A percentile compares a stretch with the other conserved stretches of the same genome.
Conservation (phyloP, 352 stramenopile genomes). For the Pythium periplocum region DNA sequence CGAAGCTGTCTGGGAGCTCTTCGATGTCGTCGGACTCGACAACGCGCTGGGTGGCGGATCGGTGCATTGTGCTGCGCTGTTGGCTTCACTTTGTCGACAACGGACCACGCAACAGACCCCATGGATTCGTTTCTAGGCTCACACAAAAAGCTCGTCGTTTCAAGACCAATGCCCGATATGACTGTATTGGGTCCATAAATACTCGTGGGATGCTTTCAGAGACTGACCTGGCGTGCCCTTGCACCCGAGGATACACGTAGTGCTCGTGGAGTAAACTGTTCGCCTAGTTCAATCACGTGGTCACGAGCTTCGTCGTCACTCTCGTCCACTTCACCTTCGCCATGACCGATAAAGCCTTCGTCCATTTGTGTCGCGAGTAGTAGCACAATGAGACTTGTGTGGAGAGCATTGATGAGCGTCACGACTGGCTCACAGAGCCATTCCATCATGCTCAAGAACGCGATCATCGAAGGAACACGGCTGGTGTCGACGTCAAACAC, state of each 20-base stretch:
- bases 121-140: too few species aligned
- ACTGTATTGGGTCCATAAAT: too few species aligned
- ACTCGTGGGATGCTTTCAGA: too few species aligned
- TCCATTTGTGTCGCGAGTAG: slow-evolving; percentile 51
- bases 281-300: too few species aligned
- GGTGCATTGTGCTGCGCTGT: slow-evolving; percentile 6
- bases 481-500: slow-evolving; percentile 33
- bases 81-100: too few species aligned
- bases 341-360: slow-evolving; percentile 22
- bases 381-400: slow-evolving; percentile 38
- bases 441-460: slow-evolving; percentile 40
- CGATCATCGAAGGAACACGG: slow-evolving; percentile 20
- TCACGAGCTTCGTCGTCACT: slow-evolving; percentile 20
- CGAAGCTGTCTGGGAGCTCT: slow-evolving; percentile 5
- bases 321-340: slow-evolving; percentile 15
- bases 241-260: too few species aligned
- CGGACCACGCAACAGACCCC: too few species aligned
- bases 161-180: too few species aligned
- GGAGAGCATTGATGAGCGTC: slow-evolving; percentile 45
- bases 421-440: slow-evolving; percentile 57
- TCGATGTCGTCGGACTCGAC: slow-evolving; percentile 10
- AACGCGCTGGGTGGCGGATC: slow-evolving; percentile 9
- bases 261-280: too few species aligned
- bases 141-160: too few species aligned
- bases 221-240: too few species aligned